These are phyloP conservation scores for Kuraishia ogatae DNA, from an alignment of 805 yeast genomes.

Conservation along the genomic window DNA sequence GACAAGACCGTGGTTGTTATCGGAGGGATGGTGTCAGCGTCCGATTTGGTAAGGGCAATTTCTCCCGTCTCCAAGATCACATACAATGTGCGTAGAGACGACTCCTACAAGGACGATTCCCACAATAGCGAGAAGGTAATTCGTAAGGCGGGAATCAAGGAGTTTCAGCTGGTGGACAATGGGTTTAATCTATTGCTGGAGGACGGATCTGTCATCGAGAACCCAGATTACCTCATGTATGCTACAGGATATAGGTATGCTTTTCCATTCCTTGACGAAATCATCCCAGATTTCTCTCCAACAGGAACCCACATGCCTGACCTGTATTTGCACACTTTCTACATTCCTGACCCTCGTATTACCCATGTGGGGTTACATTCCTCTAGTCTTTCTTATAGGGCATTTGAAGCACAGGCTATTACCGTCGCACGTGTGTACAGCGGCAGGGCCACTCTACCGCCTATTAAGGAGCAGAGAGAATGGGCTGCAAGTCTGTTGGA, in stretches of 20 bases:
- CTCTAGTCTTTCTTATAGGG: slow-evolving; percentile 30
- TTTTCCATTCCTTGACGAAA: slow-evolving; percentile 15
- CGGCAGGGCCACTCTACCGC: slow-evolving; percentile 22
- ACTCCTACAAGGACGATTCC: background rate
- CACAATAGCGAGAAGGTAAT: slow-evolving; percentile 6
- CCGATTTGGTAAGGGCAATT: slow-evolving; percentile 14
- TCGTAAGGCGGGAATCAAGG: slow-evolving; percentile 18
- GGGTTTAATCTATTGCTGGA: slow-evolving; percentile 13
- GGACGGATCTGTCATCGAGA: slow-evolving; percentile 11
- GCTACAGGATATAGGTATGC: slow-evolving; percentile 20
- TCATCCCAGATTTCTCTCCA: slow-evolving; percentile 17
- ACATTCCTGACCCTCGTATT: slow-evolving; percentile 23
- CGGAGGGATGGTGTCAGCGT: slow-evolving; percentile 21
- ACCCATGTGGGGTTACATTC: slow-evolving; percentile 27
- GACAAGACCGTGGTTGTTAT: slow-evolving; percentile 17
- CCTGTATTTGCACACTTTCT: slow-evolving; percentile 25
- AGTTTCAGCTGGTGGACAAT: slow-evolving; percentile 8
- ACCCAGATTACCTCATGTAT: slow-evolving; percentile 15
- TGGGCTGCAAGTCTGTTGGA: slow-evolving; percentile 22
- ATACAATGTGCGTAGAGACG: slow-evolving; percentile 1
- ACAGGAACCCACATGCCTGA: slow-evolving; percentile 18
- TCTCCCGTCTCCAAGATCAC: background rate
- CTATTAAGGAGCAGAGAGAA: slow-evolving; percentile 17
- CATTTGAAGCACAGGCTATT: slow-evolving; percentile 32
- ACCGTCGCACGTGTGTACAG: slow-evolving; percentile 24